Percentiles rank a stretch among this genome's conserved stretches.
Conservation (phyloP, 495 filamentous ascomycete species). For the Neurospora sp. region DNA sequence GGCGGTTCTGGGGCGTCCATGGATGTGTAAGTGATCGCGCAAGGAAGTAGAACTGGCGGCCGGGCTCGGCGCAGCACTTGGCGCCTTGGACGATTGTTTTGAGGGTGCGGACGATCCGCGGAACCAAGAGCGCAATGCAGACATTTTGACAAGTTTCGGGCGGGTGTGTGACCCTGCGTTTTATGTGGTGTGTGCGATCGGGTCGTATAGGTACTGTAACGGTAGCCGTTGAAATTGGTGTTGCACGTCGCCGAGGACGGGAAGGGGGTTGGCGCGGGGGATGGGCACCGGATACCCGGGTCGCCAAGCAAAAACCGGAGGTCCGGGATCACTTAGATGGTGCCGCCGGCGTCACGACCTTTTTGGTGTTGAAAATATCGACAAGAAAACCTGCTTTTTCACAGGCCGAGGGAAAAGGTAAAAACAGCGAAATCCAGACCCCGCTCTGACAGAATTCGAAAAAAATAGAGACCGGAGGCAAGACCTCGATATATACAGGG, state of each 20-base stretch:
- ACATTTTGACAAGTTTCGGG: conserved; percentile 6
- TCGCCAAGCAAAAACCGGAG: background rate
- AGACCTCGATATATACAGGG: background rate
- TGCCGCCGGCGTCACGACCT: background rate
- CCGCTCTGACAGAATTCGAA: background rate
- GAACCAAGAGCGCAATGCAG: conserved; percentile 22
- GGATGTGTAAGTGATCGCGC: conserved; percentile 1
- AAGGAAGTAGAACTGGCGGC: conserved; percentile 10
- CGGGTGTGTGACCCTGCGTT: background rate
- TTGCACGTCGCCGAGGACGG: conserved; percentile 1
- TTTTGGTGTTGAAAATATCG: background rate
- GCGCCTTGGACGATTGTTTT: conserved; percentile 11
- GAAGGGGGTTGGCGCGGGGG: background rate
- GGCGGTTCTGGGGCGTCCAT: conserved; percentile 17
- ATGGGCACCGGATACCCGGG: background rate
- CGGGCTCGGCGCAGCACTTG: conserved; percentile 14
- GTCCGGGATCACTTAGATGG: background rate
- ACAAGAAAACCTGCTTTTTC: background rate
- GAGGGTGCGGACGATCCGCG: conserved; percentile 15
- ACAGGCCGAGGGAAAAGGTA: background rate
- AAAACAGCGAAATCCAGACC: background rate
- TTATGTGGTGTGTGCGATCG: background rate
- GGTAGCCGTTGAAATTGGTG: background rate
- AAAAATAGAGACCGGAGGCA: background rate
- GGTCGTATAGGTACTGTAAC: background rate